These are phyloP conservation scores for Colletotrichum nymphaeae DNA, from an alignment of 2,329 filamentous ascomycete genomes.

Conservation along the genomic window DNA sequence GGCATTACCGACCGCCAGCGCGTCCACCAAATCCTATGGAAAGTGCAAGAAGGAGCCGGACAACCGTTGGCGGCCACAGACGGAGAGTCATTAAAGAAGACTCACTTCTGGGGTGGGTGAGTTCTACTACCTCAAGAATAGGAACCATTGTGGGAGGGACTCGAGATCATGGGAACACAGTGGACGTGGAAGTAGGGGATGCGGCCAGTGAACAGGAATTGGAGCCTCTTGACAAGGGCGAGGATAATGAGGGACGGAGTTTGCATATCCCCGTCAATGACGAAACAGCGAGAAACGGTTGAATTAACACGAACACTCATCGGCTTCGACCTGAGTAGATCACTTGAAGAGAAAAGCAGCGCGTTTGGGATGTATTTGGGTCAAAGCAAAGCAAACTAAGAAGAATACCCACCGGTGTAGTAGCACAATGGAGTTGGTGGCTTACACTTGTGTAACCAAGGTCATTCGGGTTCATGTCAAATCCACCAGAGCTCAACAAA, in stretches of 20 bases:
- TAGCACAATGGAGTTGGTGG: neutral
- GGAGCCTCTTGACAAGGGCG: neutral
- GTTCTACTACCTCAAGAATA: neutral
- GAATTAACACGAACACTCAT: too few relatives aligned
- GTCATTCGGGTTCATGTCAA: neutral
- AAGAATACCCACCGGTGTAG: neutral
- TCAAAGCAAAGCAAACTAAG: neutral
- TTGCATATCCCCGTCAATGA: neutral
- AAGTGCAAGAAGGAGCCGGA: slow-evolving; percentile 11
- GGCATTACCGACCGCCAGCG: slow-evolving; percentile 20
- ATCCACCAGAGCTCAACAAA: neutral
- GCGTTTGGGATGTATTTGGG: neutral
- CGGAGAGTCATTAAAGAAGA: neutral
- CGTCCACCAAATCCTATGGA: neutral
- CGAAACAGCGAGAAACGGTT: neutral
- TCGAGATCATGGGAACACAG: neutral
- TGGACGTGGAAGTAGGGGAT: slow-evolving; percentile 1
- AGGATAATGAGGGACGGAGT: neutral
- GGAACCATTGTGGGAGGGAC: neutral
- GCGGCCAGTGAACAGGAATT: neutral
- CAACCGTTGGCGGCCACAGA: neutral
- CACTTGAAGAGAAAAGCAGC: neutral
- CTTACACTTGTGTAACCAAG: neutral
- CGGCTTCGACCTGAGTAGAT: neutral
- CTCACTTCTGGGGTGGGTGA: slow-evolving; percentile 14